A percentile compares a stretch with the other conserved stretches of the same genome.
These are phyloP conservation scores for Petrea volubilis DNA, from an alignment of 257 asterid species.

Conservation along the genomic window DNA sequence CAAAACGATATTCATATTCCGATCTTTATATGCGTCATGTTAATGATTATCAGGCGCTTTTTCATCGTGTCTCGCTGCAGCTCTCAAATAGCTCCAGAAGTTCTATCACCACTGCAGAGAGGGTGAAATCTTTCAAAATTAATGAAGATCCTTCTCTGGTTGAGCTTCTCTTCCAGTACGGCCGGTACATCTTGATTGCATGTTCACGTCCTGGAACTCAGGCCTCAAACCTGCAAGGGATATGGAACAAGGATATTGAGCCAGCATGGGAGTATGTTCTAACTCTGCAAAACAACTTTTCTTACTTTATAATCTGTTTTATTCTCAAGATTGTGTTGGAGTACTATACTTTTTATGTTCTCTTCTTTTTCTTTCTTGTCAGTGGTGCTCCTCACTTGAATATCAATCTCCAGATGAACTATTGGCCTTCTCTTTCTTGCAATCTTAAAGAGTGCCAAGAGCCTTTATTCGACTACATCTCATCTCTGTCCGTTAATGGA, in stretches of 20 bases:
- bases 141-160: constrained; percentile 76
- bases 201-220: constrained; percentile 80
- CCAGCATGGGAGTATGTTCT: constrained; percentile 84
- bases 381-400: constrained; percentile 86
- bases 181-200: constrained; percentile 72
- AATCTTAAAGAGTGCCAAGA: constrained; percentile 77
- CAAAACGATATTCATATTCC: constrained; percentile 49
- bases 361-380: constrained; percentile 19
- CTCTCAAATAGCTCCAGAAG: constrained; percentile 42
- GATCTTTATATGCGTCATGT: constrained; percentile 69
- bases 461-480: constrained; percentile 67
- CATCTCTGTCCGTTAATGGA: constrained; percentile 64
- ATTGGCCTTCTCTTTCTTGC: constrained; percentile 81
- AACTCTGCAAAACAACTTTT: background rate
- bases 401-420: constrained; percentile 87
- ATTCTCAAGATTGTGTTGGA: background rate
- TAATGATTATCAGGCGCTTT: constrained; percentile 67
- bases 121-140: constrained; percentile 58
- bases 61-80: constrained; percentile 70
- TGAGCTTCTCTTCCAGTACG: constrained; percentile 79
- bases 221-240: constrained; percentile 80
- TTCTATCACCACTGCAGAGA: constrained; percentile 45
- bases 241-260: constrained; percentile 61
- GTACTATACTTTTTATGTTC: background rate
- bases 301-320: background rate